Percentiles rank a stretch among this genome's conserved stretches.
These are phyloP conservation scores for Sorghum bicolor DNA, from an alignment of 176 grass and related monocot genomes.

Conservation along the genomic window Sorghum_bicolor_NCBIv3 NC_012871.2:63929501-63930000, in stretches of 20 bases:
- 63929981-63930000: not conserved
- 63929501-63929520: conserved; percentile 34
- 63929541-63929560: conserved; percentile 65
- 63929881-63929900: not conserved
- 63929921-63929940: not conserved
- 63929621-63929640: not conserved
- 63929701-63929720: not conserved
- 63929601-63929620: conserved; percentile 5
- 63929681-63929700: not conserved
- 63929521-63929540: conserved; percentile 88
- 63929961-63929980: conserved; percentile 1
- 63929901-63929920: conserved; percentile 21
- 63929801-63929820: not conserved
- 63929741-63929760: not conserved
- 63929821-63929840: not conserved
- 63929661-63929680: not conserved
- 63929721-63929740: conserved; percentile 23
- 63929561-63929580: conserved; percentile 57
- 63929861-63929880: not conserved
- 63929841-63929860: not conserved
- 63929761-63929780: not conserved
- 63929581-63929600: conserved; percentile 58
- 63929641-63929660: not conserved
- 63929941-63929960: not conserved
- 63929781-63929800: not conserved